Evolutionary conservation across 179 eudicot genomes (phyloP), one percentile per base, ranked within the genome.

Genomic region (Beta macrorhiza): DNA sequence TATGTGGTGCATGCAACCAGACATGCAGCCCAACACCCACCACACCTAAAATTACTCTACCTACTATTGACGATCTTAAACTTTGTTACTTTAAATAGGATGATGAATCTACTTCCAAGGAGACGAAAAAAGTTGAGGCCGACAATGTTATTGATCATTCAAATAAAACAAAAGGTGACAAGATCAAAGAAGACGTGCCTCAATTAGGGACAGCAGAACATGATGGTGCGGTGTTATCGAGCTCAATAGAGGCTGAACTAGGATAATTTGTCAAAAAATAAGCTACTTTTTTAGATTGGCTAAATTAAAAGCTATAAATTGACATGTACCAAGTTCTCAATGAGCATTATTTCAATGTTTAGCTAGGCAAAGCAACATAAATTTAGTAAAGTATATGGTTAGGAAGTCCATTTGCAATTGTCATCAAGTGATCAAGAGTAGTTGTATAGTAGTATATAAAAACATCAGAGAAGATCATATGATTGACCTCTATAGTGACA

Each of bases 1-100:
- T 37, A 37, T 37, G 42, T 37, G 4, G 42, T 32, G 37, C 37
- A 37, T 2, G 42, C 42, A 37, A 37, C 42, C 42, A 37, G 42
- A 37, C 4, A 37, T 37, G 42, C 42, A 37, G 42, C 42, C 2
- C 42, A 29, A 29, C 32, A 29, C 32, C 32, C 32, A 29, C 32
- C 32, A 29, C 32, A 29, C 32, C 32, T 29, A 29, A 1, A 8
- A 25, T n/a, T 64, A n/a, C 37, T 64, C 17, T 12, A 56, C 17
- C 14, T 3, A 64, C 1, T 59, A 19, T 9, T 42, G 17, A 19
- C 55, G 7, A 37, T 58, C 51, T 19, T 19, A 53, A 74, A 5
- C 3, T 58, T 42, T 51, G 49, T 49, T 17, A 64, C 49, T 5
- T 29, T 72, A 20, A 63, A 65, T 47, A 84, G 86, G 81, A 65